Percentiles rank a stretch among this genome's conserved stretches.
Evolutionary conservation across 2,329 filamentous ascomycete species (phyloP).

Genomic region (Aspergillus neotritici): DNA sequence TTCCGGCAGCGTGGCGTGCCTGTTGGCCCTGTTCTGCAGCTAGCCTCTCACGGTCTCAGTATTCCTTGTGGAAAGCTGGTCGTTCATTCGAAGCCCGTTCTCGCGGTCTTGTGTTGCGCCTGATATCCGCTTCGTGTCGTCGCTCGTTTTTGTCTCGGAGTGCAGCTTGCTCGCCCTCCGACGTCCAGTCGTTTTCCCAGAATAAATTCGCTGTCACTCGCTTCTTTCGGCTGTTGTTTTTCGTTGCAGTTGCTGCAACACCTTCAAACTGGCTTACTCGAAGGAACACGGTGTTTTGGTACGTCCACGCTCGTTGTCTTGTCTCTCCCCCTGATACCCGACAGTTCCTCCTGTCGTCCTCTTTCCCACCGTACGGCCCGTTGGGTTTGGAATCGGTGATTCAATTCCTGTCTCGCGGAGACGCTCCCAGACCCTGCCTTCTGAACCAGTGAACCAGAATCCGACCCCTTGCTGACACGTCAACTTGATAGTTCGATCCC

Average conservation of each 20-base stretch:
- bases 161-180: constrained; percentile 28
- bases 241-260: constrained; percentile 42
- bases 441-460: constrained; percentile 5
- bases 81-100: constrained; percentile 32
- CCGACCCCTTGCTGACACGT: constrained; percentile 9
- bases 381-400: constrained; percentile 13
- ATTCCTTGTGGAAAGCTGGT: constrained; percentile 22
- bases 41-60: constrained; percentile 26
- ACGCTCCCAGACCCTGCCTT: constrained; percentile 2
- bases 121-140: constrained; percentile 32
- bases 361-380: background rate
- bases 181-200: constrained; percentile 35
- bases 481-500: constrained; percentile 33
- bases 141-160: constrained; percentile 43
- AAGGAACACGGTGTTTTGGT: constrained; percentile 43
- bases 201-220: constrained; percentile 44
- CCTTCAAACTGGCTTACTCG: constrained; percentile 48
- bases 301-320: constrained; percentile 19
- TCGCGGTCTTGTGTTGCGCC: constrained; percentile 28
- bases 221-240: constrained; percentile 38
- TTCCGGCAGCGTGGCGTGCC: constrained; percentile 20
- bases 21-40: constrained; percentile 26
- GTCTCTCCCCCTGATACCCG: constrained; percentile 23
- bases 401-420: constrained; percentile 16
- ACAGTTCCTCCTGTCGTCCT: constrained; percentile 4